These are phyloP conservation scores for Pistacia integerrima DNA, from an alignment of 345 rosid species.

Conservation along the genomic window DNA sequence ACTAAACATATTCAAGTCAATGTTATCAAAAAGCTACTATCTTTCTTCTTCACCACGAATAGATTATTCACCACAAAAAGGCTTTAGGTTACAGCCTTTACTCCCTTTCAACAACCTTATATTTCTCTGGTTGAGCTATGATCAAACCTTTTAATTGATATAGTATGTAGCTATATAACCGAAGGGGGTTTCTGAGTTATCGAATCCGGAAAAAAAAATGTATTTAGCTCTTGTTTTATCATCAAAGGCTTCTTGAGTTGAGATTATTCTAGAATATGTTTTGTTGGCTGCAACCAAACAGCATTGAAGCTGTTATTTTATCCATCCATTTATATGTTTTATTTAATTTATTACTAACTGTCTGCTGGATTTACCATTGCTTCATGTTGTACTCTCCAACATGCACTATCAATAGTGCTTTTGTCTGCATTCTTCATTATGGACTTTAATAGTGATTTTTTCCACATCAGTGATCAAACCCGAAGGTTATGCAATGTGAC, in stretches of 20 bases:
- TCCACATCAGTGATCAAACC: constrained; percentile 47
- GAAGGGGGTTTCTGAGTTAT: no score
- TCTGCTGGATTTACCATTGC: constrained; percentile 1
- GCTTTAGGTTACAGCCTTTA: not conserved
- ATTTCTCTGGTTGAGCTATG: not conserved
- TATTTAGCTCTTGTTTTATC: not conserved
- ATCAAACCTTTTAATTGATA: no score
- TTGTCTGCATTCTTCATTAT: constrained; percentile 3
- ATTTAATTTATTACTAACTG: not conserved
- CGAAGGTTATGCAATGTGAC: constrained; percentile 72
- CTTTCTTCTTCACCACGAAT: not conserved
- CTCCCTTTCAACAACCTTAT: not conserved
- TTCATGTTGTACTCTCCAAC: not conserved
- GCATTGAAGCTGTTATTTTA: not conserved
- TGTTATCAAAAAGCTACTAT: not conserved
- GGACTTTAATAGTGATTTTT: constrained; percentile 7
- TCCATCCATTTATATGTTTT: not conserved
- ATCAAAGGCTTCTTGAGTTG: not conserved
- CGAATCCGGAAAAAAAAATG: no score
- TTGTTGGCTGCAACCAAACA: constrained; percentile 5
- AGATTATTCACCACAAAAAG: not conserved
- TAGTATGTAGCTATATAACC: no score
- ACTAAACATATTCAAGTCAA: not conserved
- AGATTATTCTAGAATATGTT: not conserved
- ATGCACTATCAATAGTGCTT: not conserved